Evolutionary conservation across 1,139 yeast genomes (phyloP), one percentile per base, ranked within the genome.

Genomic region (Pichia sp.): DNA sequence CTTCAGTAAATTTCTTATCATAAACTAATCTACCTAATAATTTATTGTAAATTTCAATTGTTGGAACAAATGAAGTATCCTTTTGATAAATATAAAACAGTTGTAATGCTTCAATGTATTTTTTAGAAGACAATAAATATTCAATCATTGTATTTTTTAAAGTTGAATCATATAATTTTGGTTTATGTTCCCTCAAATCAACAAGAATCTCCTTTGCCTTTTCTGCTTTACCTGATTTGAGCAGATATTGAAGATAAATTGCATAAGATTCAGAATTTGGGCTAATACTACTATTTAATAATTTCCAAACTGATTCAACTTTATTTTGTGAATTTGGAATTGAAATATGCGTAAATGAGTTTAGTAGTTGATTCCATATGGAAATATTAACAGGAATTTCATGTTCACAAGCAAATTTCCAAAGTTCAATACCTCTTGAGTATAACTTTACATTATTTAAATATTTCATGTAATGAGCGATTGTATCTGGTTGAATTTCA

Each of bases 331-430:
- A 57, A 28, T 59, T 30, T 58, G 65, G 52, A 49, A 70, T 53
- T 27, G 53, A 56, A 1, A 62, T 50, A 31, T 67, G 66, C 5
- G 75, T 63, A 28, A 72, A 76, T 1, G 80, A 70, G 44, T 67
- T 62, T 34, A 79, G 64, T 48, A 79, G 64, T 49, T 72, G 70
- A 52, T 77, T 75, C 81, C 81, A 79, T 5, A 73, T 64, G 10
- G 61, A 61, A 13, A 70, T 59, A 2, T 72, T 59, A 3, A 62
- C 58, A 1, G 53, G 54, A 13, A 53, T 51, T 27, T 51, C 43
- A 25, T 53, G 42, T 9, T 34, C 19, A 11, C 36, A 61, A 43
- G 67, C 48, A 41, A 53, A 50, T 34, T 59, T 56, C 53, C 61
- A 63, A 6, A 68, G 53, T 7, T 56, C 60, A 30, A 63, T 60